Percentiles rank a stretch among this genome's conserved stretches.
phyloP scores from a whole-genome alignment of 1,284 basidiomycete species.

The Pterulicium gracile region DNA sequence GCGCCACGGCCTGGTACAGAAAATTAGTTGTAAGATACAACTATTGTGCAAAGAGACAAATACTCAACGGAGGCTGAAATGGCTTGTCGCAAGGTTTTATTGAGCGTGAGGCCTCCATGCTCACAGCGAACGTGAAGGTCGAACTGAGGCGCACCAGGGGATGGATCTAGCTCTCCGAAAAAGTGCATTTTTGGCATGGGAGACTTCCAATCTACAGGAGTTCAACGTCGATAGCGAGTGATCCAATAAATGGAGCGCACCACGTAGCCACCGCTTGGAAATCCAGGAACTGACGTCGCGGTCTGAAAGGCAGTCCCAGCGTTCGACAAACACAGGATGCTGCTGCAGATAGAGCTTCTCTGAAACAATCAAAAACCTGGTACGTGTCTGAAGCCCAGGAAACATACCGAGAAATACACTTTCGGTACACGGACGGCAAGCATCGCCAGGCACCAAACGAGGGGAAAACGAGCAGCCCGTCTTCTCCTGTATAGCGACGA shows the following conservation, averaged over 20 bases:
- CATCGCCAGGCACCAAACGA: constrained; percentile 31
- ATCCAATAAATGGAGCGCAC: constrained; percentile 23
- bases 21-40: not conserved
- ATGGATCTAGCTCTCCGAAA: constrained; percentile 40
- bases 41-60: not conserved
- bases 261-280: constrained; percentile 69
- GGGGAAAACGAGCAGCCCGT: constrained; percentile 40
- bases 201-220: constrained; percentile 58
- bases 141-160: constrained; percentile 50
- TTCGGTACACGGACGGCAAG: constrained; percentile 54
- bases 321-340: constrained; percentile 48
- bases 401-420: constrained; percentile 45
- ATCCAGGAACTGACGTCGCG: constrained; percentile 53
- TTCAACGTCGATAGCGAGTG: constrained; percentile 5
- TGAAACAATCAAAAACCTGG: constrained; percentile 16
- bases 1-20: not conserved
- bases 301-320: constrained; percentile 42
- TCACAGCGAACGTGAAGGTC: constrained; percentile 53
- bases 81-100: not conserved
- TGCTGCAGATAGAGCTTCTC: constrained; percentile 57
- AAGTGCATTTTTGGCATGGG: constrained; percentile 66
- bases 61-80: not conserved
- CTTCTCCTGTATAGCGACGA: constrained; percentile 30
- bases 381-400: constrained; percentile 2
- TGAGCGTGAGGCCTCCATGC: constrained; percentile 28